Evolutionary conservation across 345 rosid genomes (phyloP), one percentile per base, ranked within the genome.

Genomic region (Boechera divaricarpa): DNA sequence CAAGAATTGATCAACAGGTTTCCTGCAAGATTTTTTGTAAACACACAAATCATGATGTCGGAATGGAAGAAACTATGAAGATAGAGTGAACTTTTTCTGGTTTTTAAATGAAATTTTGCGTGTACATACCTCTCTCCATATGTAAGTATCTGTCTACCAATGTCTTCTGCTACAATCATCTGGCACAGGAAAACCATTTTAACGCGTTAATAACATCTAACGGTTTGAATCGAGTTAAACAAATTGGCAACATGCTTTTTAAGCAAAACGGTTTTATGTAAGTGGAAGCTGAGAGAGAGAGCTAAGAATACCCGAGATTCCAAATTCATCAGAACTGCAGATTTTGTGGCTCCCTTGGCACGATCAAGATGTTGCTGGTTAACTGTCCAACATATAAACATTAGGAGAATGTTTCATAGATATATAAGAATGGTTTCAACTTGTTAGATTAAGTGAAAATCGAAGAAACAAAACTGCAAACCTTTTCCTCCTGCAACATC

Each of bases 291-390:
- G 74, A 41, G 1, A 10, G 7, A 26, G 62, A 39, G 62, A 64
- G 79, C 64, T 63, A 57, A 52, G 60, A 38, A 51, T 88, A 90
- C 93, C 81, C 89, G 86, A 73, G 91, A 88, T 80, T 90, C 96
- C 57, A 90, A 82, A 76, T 89, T 88, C 91, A 88, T 85, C 33
- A 90, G 76, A 35, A 88, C 90, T 28, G 93, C 91, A 58, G 96
- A 87, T 84, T 85, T 89, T 67, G 91, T 88, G 59, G 96, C 75
- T 78, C 82, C 77, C 69, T 88, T 87, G 11, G 91, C 90, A 8
- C 90, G 93, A 57, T 81, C 79, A 45, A 90, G 84, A 81, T 86
- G 78, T 49, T 47, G 48, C 78, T 62, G 72, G 67, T 75, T 70
- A 77, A 87, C 96, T 85, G 89, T 59, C 9, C 32, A 78, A 24